Conservation (phyloP, 2,329 filamentous ascomycete species). For the Xylaria sp. region DNA sequence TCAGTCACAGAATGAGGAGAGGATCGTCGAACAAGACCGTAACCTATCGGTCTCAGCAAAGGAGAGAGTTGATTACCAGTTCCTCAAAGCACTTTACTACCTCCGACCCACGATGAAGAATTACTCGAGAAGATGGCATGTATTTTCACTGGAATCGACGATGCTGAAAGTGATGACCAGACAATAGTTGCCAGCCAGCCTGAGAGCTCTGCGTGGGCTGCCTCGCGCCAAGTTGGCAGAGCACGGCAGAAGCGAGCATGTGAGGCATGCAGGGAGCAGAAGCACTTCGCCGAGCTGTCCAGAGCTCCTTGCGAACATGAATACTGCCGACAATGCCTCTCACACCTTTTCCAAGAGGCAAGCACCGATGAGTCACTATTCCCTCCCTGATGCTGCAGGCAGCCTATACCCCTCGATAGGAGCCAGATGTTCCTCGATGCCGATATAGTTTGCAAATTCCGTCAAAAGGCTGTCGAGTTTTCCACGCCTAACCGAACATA, state of each 20-base stretch:
- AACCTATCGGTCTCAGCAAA: slow-evolving; percentile 12
- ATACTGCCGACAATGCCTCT: slow-evolving; percentile 59
- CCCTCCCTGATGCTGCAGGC: slow-evolving; percentile 59
- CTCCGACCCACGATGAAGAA: slow-evolving; percentile 6
- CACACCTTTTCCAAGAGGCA: slow-evolving; percentile 48
- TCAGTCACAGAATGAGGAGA: slow-evolving; percentile 26
- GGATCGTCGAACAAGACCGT: slow-evolving; percentile 21
- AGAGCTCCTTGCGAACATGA: slow-evolving; percentile 44
- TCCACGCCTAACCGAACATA: slow-evolving; percentile 56
- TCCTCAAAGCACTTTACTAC: not conserved
- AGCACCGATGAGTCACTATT: slow-evolving; percentile 58
- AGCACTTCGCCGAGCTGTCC: slow-evolving; percentile 23
- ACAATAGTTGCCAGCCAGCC: not conserved
- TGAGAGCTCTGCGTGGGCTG: slow-evolving; percentile 31
- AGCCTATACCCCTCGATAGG: slow-evolving; percentile 46
- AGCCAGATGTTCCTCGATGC: slow-evolving; percentile 45
- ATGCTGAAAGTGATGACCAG: not conserved
- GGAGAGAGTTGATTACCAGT: not conserved
- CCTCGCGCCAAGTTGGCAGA: slow-evolving; percentile 9
- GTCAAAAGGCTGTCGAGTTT: slow-evolving; percentile 54
- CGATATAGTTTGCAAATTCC: slow-evolving; percentile 45
- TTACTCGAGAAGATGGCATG: slow-evolving; percentile 21
- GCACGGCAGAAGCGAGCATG: slow-evolving; percentile 15
- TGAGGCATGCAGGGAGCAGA: slow-evolving; percentile 25
- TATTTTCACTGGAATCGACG: not conserved